Conservation (phyloP, 2,329 filamentous ascomycete genomes). For the Gremmenia infestans region DNA sequence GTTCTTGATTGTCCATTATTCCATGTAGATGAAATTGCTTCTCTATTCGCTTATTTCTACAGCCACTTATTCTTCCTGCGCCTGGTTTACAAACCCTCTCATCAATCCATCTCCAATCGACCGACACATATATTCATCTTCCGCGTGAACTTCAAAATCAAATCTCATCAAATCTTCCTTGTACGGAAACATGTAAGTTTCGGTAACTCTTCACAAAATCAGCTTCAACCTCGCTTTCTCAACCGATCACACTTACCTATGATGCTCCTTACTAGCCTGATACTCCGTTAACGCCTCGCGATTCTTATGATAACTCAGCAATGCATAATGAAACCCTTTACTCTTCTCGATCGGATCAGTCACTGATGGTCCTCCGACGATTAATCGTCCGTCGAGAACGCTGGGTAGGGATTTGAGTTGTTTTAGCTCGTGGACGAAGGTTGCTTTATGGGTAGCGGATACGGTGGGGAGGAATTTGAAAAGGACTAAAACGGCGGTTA, state of each 20-base stretch:
- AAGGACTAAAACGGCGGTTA: conserved; percentile 9
- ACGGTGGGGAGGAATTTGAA: conserved; percentile 17
- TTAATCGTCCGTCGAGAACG: conserved; percentile 15
- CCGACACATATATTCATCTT: conserved; percentile 14
- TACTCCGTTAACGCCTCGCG: conserved; percentile 16
- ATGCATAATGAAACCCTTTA: conserved; percentile 19
- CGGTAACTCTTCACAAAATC: conserved; percentile 10
- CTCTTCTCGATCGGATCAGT: conserved; percentile 17
- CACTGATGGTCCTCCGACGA: conserved; percentile 20
- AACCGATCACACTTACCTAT: conserved; percentile 4
- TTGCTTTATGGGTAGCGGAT: conserved; percentile 11
- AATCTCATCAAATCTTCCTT: conserved; percentile 21
- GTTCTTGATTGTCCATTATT: background rate
- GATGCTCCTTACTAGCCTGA: conserved; percentile 20
- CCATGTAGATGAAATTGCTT: background rate
- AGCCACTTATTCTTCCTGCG: background rate
- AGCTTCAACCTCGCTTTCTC: background rate
- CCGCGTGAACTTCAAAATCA: conserved; percentile 19
- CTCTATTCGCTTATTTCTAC: background rate
- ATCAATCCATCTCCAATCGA: background rate
- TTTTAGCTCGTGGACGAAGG: conserved; percentile 14
- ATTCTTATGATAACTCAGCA: conserved; percentile 21
- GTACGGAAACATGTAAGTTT: conserved; percentile 16
- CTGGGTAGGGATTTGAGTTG: conserved; percentile 15
- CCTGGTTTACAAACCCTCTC: background rate